A percentile compares a stretch with the other conserved stretches of the same genome.
These are phyloP conservation scores for Melampsora medusae DNA, from an alignment of 1,284 basidiomycete species.

Conservation along the genomic window DNA sequence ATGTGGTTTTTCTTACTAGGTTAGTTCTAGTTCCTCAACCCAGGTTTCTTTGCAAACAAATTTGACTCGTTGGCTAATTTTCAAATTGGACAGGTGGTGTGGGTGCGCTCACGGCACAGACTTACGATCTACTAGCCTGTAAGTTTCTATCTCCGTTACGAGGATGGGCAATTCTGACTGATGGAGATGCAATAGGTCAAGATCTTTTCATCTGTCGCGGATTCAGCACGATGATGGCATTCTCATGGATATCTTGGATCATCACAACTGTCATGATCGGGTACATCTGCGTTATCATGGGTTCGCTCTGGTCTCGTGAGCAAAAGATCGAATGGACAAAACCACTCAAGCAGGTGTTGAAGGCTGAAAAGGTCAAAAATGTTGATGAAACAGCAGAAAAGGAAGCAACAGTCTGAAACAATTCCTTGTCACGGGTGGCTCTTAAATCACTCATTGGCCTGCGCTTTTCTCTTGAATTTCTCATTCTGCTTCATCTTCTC, in stretches of 20 bases:
- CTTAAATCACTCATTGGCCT: no score
- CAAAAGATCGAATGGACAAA: constrained; percentile 21
- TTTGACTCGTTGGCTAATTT: not conserved
- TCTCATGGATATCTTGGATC: constrained; percentile 31
- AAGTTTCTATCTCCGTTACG: not conserved
- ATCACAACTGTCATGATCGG: constrained; percentile 17
- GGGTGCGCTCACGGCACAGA: constrained; percentile 21
- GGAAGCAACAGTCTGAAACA: no score
- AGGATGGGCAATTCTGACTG: not conserved
- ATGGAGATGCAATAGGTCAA: constrained; percentile 13
- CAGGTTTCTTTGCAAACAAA: not conserved
- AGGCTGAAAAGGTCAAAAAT: no score
- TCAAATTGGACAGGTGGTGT: constrained; percentile 16
- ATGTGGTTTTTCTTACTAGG: constrained; percentile 36
- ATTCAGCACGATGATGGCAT: constrained; percentile 37
- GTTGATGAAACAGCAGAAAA: no score
- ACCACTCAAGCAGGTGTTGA: constrained; percentile 7
- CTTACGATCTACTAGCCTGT: constrained; percentile 30
- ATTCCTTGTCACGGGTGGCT: no score
- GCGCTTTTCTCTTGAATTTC: no score
- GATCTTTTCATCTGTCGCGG: constrained; percentile 36
- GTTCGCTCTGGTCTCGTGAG: constrained; percentile 13
- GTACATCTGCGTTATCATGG: constrained; percentile 6
- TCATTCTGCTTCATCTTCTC: no score
- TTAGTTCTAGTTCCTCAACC: not conserved